These are phyloP conservation scores for Umbilicus rupestris DNA, from an alignment of 164 flowering plant genomes.

Conservation along the genomic window DNA sequence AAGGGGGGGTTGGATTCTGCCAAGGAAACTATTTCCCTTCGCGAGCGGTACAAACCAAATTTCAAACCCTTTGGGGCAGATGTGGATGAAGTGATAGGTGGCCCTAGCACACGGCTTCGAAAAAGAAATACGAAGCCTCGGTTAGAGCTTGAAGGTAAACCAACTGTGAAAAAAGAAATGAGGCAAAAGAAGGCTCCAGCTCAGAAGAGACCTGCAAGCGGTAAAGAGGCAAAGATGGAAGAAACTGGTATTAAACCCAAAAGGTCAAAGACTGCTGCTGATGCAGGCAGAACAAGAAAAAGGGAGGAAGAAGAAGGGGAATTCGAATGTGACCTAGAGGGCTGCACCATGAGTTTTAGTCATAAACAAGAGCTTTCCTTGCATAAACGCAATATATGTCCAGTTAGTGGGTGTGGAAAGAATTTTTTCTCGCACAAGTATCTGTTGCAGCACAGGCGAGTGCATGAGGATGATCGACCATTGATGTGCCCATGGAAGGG, in stretches of 20 bases:
- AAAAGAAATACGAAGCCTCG: constrained; percentile 34
- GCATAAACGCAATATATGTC: constrained; percentile 77
- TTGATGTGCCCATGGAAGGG: constrained; percentile 97
- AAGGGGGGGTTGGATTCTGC: background rate
- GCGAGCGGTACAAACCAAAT: constrained; percentile 13
- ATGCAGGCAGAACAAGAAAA: background rate
- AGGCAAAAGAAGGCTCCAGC: constrained; percentile 22
- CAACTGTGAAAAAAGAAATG: constrained; percentile 26
- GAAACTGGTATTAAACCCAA: constrained; percentile 11
- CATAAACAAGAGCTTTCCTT: constrained; percentile 59
- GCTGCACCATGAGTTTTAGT: constrained; percentile 79
- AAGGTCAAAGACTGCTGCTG: constrained; percentile 8
- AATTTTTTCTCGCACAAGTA: constrained; percentile 97
- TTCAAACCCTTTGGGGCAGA: constrained; percentile 13
- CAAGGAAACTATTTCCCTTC: background rate
- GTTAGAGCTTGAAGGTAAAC: constrained; percentile 20
- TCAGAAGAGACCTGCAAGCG: constrained; percentile 13
- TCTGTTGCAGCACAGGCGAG: constrained; percentile 87
- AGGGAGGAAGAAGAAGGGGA: constrained; percentile 34
- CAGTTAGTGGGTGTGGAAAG: constrained; percentile 89
- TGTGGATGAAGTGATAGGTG: constrained; percentile 41
- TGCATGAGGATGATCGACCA: constrained; percentile 88
- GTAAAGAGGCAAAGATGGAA: background rate
- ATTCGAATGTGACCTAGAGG: constrained; percentile 71
- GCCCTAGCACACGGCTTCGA: constrained; percentile 80